phyloP scores from a whole-genome alignment of 305 asterid genomes.

The Lippia alba region DNA sequence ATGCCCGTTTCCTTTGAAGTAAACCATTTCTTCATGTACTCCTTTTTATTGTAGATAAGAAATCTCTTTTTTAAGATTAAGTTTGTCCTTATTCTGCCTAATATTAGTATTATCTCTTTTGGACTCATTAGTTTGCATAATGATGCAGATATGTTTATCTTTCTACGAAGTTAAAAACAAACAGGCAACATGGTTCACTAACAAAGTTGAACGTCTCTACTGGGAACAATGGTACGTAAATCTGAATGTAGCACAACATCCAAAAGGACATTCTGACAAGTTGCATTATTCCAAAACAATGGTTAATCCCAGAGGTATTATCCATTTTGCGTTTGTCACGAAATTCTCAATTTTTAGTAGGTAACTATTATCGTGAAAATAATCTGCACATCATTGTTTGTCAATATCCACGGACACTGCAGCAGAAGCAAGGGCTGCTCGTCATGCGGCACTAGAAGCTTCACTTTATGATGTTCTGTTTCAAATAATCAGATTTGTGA shows the following conservation, averaged over 20 bases:
- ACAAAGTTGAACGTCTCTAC: slow-evolving; percentile 86
- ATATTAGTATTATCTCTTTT: slow-evolving; percentile 33
- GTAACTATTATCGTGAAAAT: too few species aligned
- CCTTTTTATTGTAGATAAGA: not conserved
- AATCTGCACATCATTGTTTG: not conserved
- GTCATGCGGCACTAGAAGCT: slow-evolving; percentile 73
- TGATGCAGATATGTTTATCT: slow-evolving; percentile 81
- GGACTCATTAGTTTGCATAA: slow-evolving; percentile 25
- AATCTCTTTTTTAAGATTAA: slow-evolving; percentile 1
- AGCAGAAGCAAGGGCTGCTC: slow-evolving; percentile 77
- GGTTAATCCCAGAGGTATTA: slow-evolving; percentile 88
- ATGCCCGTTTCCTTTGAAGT: too few species aligned
- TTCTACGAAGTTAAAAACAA: slow-evolving; percentile 90
- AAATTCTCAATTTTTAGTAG: slow-evolving; percentile 13
- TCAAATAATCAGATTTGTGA: slow-evolving; percentile 90
- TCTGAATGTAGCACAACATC: slow-evolving; percentile 69
- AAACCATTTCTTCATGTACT: too few species aligned
- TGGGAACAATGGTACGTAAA: slow-evolving; percentile 96
- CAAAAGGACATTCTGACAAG: slow-evolving; percentile 73
- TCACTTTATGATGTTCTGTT: slow-evolving; percentile 86
- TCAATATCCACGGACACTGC: slow-evolving; percentile 48
- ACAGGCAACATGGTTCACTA: slow-evolving; percentile 88
- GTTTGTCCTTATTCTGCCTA: not conserved
- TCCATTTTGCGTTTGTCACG: slow-evolving; percentile 2
- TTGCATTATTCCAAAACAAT: slow-evolving; percentile 69